phyloP scores from a whole-genome alignment of 192 early-diverging fungal genomes.

The Coemansia sp. region DNA sequence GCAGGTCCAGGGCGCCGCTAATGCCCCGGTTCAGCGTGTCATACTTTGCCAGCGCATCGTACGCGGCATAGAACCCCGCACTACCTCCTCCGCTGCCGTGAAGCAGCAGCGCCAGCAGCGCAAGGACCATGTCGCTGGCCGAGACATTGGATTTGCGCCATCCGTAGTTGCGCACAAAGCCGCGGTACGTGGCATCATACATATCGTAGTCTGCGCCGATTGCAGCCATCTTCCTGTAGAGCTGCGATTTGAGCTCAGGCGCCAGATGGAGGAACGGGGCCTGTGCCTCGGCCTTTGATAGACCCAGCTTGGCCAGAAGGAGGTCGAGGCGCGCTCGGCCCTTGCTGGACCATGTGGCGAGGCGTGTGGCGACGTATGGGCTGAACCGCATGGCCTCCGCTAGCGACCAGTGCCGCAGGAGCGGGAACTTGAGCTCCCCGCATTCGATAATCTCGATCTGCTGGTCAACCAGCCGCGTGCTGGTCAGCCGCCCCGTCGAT shows the following conservation, averaged over 20 bases:
- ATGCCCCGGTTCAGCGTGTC: constrained; percentile 60
- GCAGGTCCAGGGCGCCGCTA: constrained; percentile 70
- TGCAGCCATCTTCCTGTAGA: constrained; percentile 63
- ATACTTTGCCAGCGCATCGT: constrained; percentile 69
- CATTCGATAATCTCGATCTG: constrained; percentile 29
- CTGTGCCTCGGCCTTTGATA: constrained; percentile 76
- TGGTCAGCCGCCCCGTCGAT: constrained; percentile 33
- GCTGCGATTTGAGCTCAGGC: constrained; percentile 71
- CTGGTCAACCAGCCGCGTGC: constrained; percentile 25
- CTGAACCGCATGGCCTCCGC: constrained; percentile 86
- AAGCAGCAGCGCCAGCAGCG: constrained; percentile 71
- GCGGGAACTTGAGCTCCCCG: constrained; percentile 83
- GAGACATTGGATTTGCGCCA: constrained; percentile 63
- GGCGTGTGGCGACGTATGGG: constrained; percentile 78
- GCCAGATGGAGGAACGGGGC: constrained; percentile 75
- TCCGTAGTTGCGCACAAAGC: constrained; percentile 79
- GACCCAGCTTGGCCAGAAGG: constrained; percentile 89
- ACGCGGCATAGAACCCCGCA: constrained; percentile 82
- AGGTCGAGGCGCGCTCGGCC: constrained; percentile 79
- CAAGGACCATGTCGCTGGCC: constrained; percentile 80
- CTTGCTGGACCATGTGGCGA: constrained; percentile 86
- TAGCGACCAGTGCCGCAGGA: constrained; percentile 92
- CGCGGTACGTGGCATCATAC: constrained; percentile 71
- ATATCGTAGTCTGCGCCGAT: constrained; percentile 81
- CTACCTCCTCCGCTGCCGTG: neutral